Conservation (phyloP, 257 asterid species). For the Solanum appendiculatum region DNA sequence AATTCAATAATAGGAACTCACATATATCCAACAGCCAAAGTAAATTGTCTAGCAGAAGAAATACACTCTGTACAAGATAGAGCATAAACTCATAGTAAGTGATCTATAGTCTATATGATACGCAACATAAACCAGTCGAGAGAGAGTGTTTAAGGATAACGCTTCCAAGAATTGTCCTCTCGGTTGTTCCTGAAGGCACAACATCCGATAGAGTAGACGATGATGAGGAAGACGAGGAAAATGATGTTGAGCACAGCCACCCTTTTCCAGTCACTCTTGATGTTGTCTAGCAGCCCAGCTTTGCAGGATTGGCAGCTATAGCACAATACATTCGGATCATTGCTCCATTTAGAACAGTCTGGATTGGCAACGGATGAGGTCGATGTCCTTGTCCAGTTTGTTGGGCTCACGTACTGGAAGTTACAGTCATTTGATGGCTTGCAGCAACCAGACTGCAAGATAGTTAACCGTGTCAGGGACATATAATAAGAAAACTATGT, state of each 20-base stretch:
- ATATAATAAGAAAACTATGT: neutral
- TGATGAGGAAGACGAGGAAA: conserved; percentile 62
- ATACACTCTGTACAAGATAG: neutral
- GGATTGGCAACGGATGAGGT: conserved; percentile 17
- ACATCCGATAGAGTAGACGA: conserved; percentile 80
- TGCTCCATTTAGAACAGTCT: conserved; percentile 60
- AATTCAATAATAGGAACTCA: neutral
- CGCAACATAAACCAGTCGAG: neutral
- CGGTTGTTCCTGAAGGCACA: conserved; percentile 83
- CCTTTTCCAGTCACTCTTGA: conserved; percentile 76
- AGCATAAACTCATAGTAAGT: neutral
- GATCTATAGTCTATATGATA: neutral
- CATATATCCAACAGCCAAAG: neutral
- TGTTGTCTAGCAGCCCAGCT: conserved; percentile 82
- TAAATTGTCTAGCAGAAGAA: neutral
- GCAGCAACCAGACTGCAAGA: conserved; percentile 88
- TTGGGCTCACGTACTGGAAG: conserved; percentile 58
- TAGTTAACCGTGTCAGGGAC: neutral
- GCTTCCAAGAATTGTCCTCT: conserved; percentile 65
- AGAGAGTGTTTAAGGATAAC: conserved; percentile 48
- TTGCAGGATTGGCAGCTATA: conserved; percentile 72
- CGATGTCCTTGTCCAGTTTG: conserved; percentile 50
- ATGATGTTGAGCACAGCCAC: conserved; percentile 63
- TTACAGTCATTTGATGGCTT: conserved; percentile 74
- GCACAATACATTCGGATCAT: conserved; percentile 44